Percentiles rank a stretch among this genome's conserved stretches.
Evolutionary conservation across 2,329 filamentous ascomycete species (phyloP).

Genomic region (Sarocladiaceae sp.): DNA sequence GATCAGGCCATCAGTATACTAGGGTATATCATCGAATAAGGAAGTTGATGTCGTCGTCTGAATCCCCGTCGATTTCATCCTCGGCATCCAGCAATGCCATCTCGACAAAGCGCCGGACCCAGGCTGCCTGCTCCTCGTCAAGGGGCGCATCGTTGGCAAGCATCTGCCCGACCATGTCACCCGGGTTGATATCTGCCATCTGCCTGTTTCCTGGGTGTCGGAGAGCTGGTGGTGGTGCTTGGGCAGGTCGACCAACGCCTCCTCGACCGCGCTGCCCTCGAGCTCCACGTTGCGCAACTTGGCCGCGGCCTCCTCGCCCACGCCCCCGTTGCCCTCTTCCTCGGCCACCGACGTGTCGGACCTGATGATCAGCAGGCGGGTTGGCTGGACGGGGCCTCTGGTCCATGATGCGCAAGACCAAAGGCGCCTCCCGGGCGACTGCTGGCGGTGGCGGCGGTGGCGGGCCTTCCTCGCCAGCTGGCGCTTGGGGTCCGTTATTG

Average conservation of each 20-base stretch:
- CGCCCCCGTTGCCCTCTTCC: constrained; percentile 6
- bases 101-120: constrained; percentile 49
- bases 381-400: constrained; percentile 21
- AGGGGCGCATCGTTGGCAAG: constrained; percentile 17
- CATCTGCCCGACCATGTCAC: too few species aligned
- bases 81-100: constrained; percentile 48
- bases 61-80: constrained; percentile 40
- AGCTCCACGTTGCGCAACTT: constrained; percentile 11
- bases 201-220: constrained; percentile 10
- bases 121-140: constrained; percentile 41
- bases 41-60: constrained; percentile 18
- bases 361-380: constrained; percentile 3
- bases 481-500: neutral
- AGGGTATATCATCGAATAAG: constrained; percentile 3
- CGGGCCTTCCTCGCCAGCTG: constrained; percentile 19
- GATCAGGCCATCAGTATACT: too few species aligned
- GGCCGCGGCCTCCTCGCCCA: neutral
- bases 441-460: constrained; percentile 14
- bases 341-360: neutral
- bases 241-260: constrained; percentile 2
- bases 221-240: neutral
- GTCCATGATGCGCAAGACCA: constrained; percentile 48
- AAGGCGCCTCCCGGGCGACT: constrained; percentile 50
- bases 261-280: constrained; percentile 9
- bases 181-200: too few species aligned